A percentile compares a stretch with the other conserved stretches of the same genome.
These are phyloP conservation scores for Lachancea kluyveri DNA, from an alignment of 805 yeast species.

Conservation along the genomic window DNA sequence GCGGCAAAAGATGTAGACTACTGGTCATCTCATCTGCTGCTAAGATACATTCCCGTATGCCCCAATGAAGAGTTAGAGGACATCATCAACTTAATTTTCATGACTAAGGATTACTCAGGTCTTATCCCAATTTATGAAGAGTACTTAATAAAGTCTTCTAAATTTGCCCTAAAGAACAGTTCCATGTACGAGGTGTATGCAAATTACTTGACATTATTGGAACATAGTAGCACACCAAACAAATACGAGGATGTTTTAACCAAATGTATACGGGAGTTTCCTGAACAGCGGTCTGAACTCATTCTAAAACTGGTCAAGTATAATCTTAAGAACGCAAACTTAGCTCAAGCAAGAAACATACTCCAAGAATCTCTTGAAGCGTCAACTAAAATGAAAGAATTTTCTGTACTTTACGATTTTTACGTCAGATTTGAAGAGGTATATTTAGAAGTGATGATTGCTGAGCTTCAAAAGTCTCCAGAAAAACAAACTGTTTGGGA, in stretches of 20 bases:
- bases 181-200: conserved; percentile 5
- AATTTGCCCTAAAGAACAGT: too few relatives aligned
- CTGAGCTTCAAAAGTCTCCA: conserved; percentile 9
- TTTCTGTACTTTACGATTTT: conserved; percentile 56
- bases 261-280: conserved; percentile 37
- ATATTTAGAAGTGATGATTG: conserved; percentile 22
- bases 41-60: conserved; percentile 19
- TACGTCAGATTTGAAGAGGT: conserved; percentile 57
- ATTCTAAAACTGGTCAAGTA: conserved; percentile 43
- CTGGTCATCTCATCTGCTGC: conserved; percentile 23
- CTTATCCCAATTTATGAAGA: conserved; percentile 12
- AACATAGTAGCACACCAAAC: too few relatives aligned
- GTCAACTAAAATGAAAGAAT: conserved; percentile 52
- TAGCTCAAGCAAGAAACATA: conserved; percentile 34
- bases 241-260: conserved; percentile 30
- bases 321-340: conserved; percentile 35
- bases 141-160: conserved; percentile 4
- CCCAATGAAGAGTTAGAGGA: conserved; percentile 8
- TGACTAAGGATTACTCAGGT: conserved; percentile 13
- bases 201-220: conserved; percentile 4
- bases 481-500: conserved; percentile 21
- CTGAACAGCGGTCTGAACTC: conserved; percentile 53
- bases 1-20: conserved; percentile 7
- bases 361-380: conserved; percentile 44
- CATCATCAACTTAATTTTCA: conserved; percentile 9